phyloP scores from a whole-genome alignment of 148 eudicot species.

The Chenopodium formosanum region DNA sequence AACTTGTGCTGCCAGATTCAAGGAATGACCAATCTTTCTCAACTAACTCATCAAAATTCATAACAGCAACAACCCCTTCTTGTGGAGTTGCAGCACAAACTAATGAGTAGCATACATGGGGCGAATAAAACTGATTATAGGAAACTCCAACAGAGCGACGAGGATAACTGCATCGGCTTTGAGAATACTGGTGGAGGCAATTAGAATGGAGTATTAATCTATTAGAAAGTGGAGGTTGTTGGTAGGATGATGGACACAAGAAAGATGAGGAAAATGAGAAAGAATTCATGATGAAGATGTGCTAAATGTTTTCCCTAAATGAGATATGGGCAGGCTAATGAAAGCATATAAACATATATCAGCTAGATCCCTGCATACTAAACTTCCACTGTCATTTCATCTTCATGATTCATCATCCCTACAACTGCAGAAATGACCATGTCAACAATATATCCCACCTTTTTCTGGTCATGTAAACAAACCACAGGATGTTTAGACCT shows the following conservation, averaged over 20 bases:
- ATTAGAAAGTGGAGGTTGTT: constrained; percentile 20
- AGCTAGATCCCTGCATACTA: not conserved
- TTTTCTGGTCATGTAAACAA: not conserved
- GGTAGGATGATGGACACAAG: constrained; percentile 29
- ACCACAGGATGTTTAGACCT: not conserved
- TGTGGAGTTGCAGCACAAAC: constrained; percentile 35
- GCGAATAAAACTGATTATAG: constrained; percentile 16
- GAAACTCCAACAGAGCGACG: constrained; percentile 16
- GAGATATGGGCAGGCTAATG: not conserved
- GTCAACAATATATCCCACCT: not conserved
- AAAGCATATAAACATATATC: not conserved
- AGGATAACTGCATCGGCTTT: constrained; percentile 1
- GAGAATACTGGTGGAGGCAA: constrained; percentile 12
- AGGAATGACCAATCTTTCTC: constrained; percentile 97
- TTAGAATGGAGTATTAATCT: constrained; percentile 21
- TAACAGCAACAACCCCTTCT: constrained; percentile 56
- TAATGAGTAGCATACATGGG: constrained; percentile 12
- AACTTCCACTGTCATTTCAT: not conserved
- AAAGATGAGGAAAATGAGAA: constrained; percentile 33
- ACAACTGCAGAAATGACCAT: constrained; percentile 10
- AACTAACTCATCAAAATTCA: constrained; percentile 59
- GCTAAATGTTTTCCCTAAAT: not conserved
- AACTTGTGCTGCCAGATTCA: constrained; percentile 44
- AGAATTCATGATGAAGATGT: constrained; percentile 36
- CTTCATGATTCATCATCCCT: constrained; percentile 17